Evolutionary conservation across 176 grass and related monocot genomes (phyloP).

Genomic region (Lolium rigidum): DNA sequence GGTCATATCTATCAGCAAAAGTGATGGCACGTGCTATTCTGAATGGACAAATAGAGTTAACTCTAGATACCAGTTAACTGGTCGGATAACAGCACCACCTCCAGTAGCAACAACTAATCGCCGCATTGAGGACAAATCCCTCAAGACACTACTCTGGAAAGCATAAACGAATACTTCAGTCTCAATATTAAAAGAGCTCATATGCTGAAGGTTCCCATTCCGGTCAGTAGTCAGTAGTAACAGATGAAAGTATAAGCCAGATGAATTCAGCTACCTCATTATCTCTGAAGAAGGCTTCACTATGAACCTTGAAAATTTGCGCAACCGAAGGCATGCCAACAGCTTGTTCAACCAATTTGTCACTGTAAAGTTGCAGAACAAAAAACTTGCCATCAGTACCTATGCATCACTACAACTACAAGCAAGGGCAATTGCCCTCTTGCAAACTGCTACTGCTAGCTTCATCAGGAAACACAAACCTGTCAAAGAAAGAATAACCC

Average conservation of each 20-base stretch:
- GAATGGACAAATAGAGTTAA: neutral
- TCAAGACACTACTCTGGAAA: constrained; percentile 86
- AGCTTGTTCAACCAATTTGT: constrained; percentile 96
- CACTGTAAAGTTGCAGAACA: constrained; percentile 58
- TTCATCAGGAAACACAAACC: constrained; percentile 59
- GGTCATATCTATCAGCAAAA: constrained; percentile 16
- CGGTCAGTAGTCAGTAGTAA: constrained; percentile 7
- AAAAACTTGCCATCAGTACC: constrained; percentile 23
- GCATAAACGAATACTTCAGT: constrained; percentile 24
- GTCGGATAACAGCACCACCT: constrained; percentile 93
- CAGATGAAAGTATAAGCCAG: neutral
- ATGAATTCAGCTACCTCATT: constrained; percentile 69
- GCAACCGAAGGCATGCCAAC: constrained; percentile 93
- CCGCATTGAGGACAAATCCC: constrained; percentile 84
- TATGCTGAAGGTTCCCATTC: constrained; percentile 6
- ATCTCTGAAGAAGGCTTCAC: constrained; percentile 95
- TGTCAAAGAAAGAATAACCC: constrained; percentile 95
- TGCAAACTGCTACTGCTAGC: constrained; percentile 22
- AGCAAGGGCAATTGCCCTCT: neutral
- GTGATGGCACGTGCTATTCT: neutral
- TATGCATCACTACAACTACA: constrained; percentile 20
- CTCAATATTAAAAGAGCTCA: constrained; percentile 5
- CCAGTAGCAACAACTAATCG: constrained; percentile 97
- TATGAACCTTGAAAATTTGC: constrained; percentile 94
- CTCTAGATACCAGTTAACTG: constrained; percentile 84